Percentiles rank a stretch among this genome's conserved stretches.
Conservation (phyloP, 208 protist genomes). For the Herpetomonas muscarum region DNA sequence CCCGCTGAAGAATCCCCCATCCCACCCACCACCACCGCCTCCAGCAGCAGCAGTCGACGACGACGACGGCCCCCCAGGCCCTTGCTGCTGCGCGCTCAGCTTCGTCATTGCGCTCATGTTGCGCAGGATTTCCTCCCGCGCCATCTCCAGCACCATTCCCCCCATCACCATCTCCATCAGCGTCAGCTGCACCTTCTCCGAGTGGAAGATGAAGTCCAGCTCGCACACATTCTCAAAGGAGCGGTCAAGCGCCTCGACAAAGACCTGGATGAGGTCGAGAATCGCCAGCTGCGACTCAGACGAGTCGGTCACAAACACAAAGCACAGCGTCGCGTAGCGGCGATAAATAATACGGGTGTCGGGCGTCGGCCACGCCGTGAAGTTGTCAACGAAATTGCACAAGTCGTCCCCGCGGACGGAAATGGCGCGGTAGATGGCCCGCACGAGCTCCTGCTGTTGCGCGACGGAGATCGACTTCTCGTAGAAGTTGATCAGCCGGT, state of each 20-base stretch:
- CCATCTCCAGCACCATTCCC: conserved; percentile 97
- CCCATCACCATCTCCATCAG: conserved; percentile 98
- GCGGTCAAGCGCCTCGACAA: conserved; percentile 96
- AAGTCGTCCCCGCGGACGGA: conserved; percentile 88
- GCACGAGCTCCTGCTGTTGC: conserved; percentile 89
- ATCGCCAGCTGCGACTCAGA: conserved; percentile 97
- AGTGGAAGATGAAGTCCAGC: conserved; percentile 98
- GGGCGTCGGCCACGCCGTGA: conserved; percentile 84
- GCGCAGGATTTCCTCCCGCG: conserved; percentile 84
- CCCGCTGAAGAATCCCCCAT: too few species aligned
- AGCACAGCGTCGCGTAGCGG: conserved; percentile 98
- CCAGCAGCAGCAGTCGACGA: too few species aligned
- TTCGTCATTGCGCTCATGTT: conserved; percentile 56
- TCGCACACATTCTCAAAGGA: conserved; percentile 99
- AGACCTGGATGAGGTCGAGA: conserved; percentile 97
- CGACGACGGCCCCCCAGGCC: too few species aligned
- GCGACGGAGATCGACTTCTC: conserved; percentile 70
- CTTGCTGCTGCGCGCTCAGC: conserved; percentile 28
- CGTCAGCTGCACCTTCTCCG: conserved; percentile 96
- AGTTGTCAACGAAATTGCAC: conserved; percentile 97
- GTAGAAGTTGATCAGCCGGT: conserved; percentile 95
- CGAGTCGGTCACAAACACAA: conserved; percentile 97
- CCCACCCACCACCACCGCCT: too few species aligned
- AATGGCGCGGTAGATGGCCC: conserved; percentile 89
- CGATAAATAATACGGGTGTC: conserved; percentile 96